Evolutionary conservation across 2,329 filamentous ascomycete genomes (phyloP).

Genomic region (Colletotrichum lindemuthianum): DNA sequence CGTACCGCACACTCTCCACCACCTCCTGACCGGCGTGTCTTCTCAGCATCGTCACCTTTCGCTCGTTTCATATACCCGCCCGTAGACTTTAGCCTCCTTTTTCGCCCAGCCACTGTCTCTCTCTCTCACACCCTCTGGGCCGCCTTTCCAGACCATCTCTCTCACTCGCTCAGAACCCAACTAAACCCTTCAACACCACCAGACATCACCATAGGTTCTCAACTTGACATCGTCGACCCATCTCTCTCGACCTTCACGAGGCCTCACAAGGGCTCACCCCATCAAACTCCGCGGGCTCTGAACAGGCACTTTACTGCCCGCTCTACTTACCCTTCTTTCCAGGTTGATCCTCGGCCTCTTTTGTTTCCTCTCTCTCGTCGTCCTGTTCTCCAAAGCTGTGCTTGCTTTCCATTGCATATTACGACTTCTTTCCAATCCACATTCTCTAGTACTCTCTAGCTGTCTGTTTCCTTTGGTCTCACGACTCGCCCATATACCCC

Average conservation of each 20-base stretch:
- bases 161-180: slow-evolving; percentile 22
- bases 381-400: slow-evolving; percentile 34
- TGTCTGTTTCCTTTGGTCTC: slow-evolving; percentile 34
- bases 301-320: slow-evolving; percentile 38
- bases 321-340: slow-evolving; percentile 56
- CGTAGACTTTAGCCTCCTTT: slow-evolving; percentile 35
- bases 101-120: slow-evolving; percentile 37
- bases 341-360: slow-evolving; percentile 68
- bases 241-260: slow-evolving; percentile 13
- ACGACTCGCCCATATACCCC: slow-evolving; percentile 34
- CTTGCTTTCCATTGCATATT: slow-evolving; percentile 32
- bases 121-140: slow-evolving; percentile 33
- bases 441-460: slow-evolving; percentile 22
- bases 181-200: slow-evolving; percentile 15
- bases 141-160: slow-evolving; percentile 34
- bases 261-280: slow-evolving; percentile 24
- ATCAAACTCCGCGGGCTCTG: slow-evolving; percentile 28
- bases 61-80: slow-evolving; percentile 43
- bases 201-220: slow-evolving; percentile 18
- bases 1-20: slow-evolving; percentile 24
- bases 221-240: slow-evolving; percentile 12
- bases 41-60: slow-evolving; percentile 37
- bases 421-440: slow-evolving; percentile 16
- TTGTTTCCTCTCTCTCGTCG: slow-evolving; percentile 42
- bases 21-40: slow-evolving; percentile 37